These are phyloP conservation scores for Pleomassaria siparia DNA, from an alignment of 2,329 filamentous ascomycete genomes.

Conservation along the genomic window DNA sequence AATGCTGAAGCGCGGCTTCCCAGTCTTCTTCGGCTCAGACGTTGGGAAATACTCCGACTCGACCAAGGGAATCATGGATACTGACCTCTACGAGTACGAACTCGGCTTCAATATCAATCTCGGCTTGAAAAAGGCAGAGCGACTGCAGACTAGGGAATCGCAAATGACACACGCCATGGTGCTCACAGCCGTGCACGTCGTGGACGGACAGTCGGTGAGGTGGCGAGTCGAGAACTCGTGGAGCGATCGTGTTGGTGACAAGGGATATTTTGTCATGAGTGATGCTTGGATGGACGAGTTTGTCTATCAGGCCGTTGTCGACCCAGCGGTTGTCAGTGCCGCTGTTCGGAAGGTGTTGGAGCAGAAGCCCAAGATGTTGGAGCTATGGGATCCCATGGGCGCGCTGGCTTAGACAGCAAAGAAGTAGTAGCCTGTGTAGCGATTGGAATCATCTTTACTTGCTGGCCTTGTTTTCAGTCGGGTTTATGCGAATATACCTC, in stretches of 20 bases:
- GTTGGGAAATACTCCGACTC: constrained; percentile 79
- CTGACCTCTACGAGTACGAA: constrained; percentile 73
- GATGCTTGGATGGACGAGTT: constrained; percentile 69
- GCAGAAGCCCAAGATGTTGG: constrained; percentile 64
- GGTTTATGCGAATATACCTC: too few relatives aligned
- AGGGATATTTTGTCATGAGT: constrained; percentile 89
- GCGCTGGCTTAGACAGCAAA: constrained; percentile 55
- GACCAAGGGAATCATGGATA: constrained; percentile 75
- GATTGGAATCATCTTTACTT: neutral
- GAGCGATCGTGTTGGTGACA: constrained; percentile 68
- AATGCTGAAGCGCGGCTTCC: constrained; percentile 76
- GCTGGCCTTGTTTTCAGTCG: too few relatives aligned
- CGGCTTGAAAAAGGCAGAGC: constrained; percentile 73
- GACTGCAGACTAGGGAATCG: constrained; percentile 72
- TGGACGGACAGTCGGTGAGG: constrained; percentile 64
- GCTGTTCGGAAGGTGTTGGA: constrained; percentile 70
- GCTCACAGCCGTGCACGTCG: constrained; percentile 79
- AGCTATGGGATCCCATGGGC: constrained; percentile 79
- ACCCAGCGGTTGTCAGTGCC: constrained; percentile 61
- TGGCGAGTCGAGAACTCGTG: constrained; percentile 91
- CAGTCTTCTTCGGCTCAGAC: constrained; percentile 87
- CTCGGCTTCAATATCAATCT: constrained; percentile 79
- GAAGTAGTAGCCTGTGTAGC: neutral
- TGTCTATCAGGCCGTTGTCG: constrained; percentile 83
- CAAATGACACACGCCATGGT: constrained; percentile 95